A percentile compares a stretch with the other conserved stretches of the same genome.
Conservation (phyloP, 495 filamentous ascomycete genomes). For the Aspergillus panamensis region DNA sequence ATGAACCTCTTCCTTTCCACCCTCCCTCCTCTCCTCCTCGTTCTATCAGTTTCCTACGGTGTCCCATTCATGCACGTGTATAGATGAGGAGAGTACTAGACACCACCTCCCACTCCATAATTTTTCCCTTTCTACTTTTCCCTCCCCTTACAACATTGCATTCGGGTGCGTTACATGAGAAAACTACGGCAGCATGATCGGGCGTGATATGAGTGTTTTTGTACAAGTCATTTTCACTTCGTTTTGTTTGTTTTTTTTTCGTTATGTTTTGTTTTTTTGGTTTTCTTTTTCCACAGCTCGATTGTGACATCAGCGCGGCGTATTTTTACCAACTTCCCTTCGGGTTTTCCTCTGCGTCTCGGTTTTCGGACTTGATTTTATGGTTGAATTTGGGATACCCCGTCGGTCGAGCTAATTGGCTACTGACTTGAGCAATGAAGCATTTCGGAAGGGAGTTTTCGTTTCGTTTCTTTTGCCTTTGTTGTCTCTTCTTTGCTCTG, state of each 20-base stretch:
- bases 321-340: not conserved
- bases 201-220: not conserved
- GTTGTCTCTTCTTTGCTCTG: too few relatives aligned
- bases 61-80: not conserved
- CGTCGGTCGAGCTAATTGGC: slow-evolving; percentile 24
- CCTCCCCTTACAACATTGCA: not conserved
- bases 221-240: not conserved
- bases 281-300: not conserved
- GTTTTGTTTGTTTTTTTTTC: slow-evolving; percentile 3
- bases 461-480: too few relatives aligned
- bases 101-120: not conserved
- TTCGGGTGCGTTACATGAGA: slow-evolving; percentile 12
- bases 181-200: not conserved
- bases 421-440: slow-evolving; percentile 18
- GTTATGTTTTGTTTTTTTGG: not conserved
- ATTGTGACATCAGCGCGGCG: slow-evolving; percentile 2
- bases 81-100: not conserved
- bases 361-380: slow-evolving; percentile 3
- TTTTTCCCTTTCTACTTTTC: not conserved
- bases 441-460: not conserved
- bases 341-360: slow-evolving; percentile 3
- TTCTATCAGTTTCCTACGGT: too few relatives aligned
- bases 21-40: too few relatives aligned
- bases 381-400: slow-evolving; percentile 21
- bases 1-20: not conserved